phyloP scores from a whole-genome alignment of 768 basidiomycete species.

The Kwoniella sp. region DNA sequence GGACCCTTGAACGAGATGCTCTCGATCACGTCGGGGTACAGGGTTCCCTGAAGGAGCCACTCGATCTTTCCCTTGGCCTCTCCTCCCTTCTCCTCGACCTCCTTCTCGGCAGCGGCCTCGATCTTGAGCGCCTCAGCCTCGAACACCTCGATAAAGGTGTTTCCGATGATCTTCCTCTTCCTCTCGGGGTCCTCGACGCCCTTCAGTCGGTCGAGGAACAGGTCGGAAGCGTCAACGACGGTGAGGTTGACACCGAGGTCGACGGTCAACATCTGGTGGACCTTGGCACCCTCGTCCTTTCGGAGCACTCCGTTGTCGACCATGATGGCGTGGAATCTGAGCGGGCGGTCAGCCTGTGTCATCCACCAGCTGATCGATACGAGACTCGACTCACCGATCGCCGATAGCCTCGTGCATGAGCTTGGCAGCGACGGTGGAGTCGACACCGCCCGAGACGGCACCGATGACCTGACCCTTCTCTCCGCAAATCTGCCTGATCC shows the following conservation, averaged over 20 bases:
- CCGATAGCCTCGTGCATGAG: constrained; percentile 99
- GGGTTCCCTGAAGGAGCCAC: constrained; percentile 93
- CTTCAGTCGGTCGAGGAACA: constrained; percentile 82
- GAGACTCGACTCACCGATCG: constrained; percentile 61
- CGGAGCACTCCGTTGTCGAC: constrained; percentile 98
- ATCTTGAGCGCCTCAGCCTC: constrained; percentile 89
- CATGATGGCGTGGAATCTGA: constrained; percentile 97
- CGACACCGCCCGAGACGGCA: constrained; percentile 94
- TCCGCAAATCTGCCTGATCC: constrained; percentile 92
- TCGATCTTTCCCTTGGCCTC: constrained; percentile 85
- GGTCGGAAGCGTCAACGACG: constrained; percentile 88
- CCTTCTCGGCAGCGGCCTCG: constrained; percentile 72
- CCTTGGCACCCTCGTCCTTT: constrained; percentile 81
- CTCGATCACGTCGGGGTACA: constrained; percentile 99
- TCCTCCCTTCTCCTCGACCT: constrained; percentile 60
- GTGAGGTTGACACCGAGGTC: constrained; percentile 94
- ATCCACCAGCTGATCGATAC: not conserved
- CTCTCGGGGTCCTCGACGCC: constrained; percentile 92
- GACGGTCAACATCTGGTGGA: constrained; percentile 84
- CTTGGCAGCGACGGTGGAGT: constrained; percentile 96
- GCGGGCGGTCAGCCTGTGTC: not conserved
- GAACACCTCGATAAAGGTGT: constrained; percentile 97
- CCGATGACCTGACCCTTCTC: constrained; percentile 93
- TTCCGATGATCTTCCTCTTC: constrained; percentile 97
- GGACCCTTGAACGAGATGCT: constrained; percentile 99